A percentile compares a stretch with the other conserved stretches of the same genome.
These are phyloP conservation scores for Fusarium scirpi DNA, from an alignment of 2,329 filamentous ascomycete species.

Conservation along the genomic window DNA sequence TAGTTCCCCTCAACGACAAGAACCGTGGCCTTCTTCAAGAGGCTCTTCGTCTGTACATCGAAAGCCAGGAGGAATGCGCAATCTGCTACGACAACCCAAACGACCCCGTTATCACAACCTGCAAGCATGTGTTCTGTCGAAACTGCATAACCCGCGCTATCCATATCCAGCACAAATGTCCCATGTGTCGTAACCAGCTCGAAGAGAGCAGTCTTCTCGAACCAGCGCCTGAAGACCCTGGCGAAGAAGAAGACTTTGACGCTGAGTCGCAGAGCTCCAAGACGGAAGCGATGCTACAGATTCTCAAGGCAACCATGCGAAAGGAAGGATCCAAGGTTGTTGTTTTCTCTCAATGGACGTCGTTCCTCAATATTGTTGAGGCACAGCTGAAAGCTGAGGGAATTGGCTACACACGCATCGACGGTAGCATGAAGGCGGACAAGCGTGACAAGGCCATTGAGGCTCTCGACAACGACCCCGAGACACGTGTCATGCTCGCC, in stretches of 20 bases:
- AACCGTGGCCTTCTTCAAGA: constrained; percentile 79
- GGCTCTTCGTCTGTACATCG: constrained; percentile 80
- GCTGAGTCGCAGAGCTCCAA: constrained; percentile 80
- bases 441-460: constrained; percentile 79
- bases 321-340: constrained; percentile 76
- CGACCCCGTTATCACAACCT: constrained; percentile 83
- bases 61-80: constrained; percentile 84
- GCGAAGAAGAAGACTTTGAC: constrained; percentile 65
- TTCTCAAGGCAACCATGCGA: constrained; percentile 76
- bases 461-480: constrained; percentile 73
- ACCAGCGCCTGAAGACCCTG: constrained; percentile 67
- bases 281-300: constrained; percentile 81
- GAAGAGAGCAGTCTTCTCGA: constrained; percentile 71
- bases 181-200: constrained; percentile 82
- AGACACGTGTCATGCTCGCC: constrained; percentile 82
- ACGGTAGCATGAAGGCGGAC: constrained; percentile 80
- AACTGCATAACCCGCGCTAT: constrained; percentile 81
- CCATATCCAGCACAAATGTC: constrained; percentile 81
- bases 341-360: constrained; percentile 83
- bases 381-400: constrained; percentile 71
- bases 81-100: constrained; percentile 82
- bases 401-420: constrained; percentile 77
- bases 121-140: constrained; percentile 83
- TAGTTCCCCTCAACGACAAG: constrained; percentile 77
- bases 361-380: constrained; percentile 79